These are phyloP conservation scores for Setaria viridis DNA, from an alignment of 202 grass and related monocot species.

Conservation along the genomic window DNA sequence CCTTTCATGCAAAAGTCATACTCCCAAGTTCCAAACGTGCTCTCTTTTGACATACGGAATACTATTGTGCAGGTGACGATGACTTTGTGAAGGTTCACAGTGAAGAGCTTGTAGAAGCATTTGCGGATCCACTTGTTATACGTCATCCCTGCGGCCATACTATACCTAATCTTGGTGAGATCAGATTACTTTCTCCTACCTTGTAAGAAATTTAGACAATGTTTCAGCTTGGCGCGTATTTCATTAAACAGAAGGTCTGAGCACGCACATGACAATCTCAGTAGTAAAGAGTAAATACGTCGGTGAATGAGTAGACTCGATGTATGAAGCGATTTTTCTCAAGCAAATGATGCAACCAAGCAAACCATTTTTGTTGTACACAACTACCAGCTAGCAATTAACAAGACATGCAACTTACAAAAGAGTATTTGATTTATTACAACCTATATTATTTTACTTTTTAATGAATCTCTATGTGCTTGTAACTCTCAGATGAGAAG, in stretches of 20 bases:
- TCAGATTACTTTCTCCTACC: background rate
- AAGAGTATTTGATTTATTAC: background rate
- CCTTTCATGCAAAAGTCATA: background rate
- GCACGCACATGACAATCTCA: background rate
- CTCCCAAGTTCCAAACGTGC: background rate
- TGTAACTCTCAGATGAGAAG: constrained; percentile 56
- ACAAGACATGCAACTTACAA: too few relatives aligned
- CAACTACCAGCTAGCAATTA: too few relatives aligned
- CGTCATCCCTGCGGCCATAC: constrained; percentile 81
- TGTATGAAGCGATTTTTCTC: background rate
- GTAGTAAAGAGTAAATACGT: background rate
- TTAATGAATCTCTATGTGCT: background rate
- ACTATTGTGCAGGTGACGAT: constrained; percentile 55
- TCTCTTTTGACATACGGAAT: background rate
- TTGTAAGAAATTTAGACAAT: background rate
- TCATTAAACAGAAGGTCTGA: background rate
- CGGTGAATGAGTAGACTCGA: background rate
- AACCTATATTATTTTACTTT: background rate
- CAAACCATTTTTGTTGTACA: too few relatives aligned
- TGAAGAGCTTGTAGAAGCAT: constrained; percentile 71
- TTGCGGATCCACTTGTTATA: constrained; percentile 66
- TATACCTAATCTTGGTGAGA: constrained; percentile 81
- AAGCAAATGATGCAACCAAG: background rate
- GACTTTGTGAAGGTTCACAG: constrained; percentile 63
- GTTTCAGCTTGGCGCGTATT: too few relatives aligned